Conservation (phyloP, 2,329 filamentous ascomycete genomes). For the Paraphaeosphaeria minitans region DNA sequence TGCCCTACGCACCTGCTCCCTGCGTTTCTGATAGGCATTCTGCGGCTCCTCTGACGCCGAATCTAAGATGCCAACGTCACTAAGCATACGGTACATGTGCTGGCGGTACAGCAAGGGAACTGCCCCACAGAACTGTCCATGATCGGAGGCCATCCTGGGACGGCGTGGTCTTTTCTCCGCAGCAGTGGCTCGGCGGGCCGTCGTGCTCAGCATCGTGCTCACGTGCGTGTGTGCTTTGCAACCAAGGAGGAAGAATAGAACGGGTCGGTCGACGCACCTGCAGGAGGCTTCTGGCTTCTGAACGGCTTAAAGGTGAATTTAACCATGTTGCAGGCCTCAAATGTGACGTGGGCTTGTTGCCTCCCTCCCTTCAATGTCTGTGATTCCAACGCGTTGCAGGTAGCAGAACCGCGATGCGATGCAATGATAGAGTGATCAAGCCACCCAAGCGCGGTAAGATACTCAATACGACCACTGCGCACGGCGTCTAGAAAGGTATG, state of each 20-base stretch:
- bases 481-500: not conserved
- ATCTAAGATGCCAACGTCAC: not conserved
- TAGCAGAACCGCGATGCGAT: not conserved
- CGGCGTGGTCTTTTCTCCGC: not conserved
- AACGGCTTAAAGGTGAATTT: constrained; percentile 24
- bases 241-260: not conserved
- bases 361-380: not conserved
- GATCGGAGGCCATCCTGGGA: not conserved
- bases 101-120: not conserved
- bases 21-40: constrained; percentile 28
- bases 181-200: not conserved
- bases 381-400: not conserved
- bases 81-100: not conserved
- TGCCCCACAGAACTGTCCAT: not conserved
- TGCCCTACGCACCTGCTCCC: constrained; percentile 46
- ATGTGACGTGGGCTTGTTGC: not conserved
- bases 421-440: constrained; percentile 6
- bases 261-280: constrained; percentile 6
- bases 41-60: not conserved
- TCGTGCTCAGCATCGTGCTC: not conserved
- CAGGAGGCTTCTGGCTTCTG: constrained; percentile 9
- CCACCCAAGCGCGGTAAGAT: not conserved
- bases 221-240: not conserved
- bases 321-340: constrained; percentile 6
- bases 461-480: not conserved